Evolutionary conservation across 306 rosid genomes (phyloP).

Genomic region (barrel medic (Medicago truncatula)): DNA sequence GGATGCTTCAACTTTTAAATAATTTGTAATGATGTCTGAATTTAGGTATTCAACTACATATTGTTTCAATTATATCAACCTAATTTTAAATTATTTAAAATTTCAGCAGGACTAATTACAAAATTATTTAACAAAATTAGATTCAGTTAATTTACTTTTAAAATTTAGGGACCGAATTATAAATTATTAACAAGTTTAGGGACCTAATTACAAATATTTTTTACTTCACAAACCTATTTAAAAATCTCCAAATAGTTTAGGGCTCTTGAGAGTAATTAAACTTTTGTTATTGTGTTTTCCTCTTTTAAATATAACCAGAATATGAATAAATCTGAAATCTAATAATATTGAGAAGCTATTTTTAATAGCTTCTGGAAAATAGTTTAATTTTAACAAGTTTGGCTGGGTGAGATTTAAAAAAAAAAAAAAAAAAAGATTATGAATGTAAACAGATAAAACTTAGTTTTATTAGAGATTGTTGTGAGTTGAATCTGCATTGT

Average conservation of each 20-base stretch:
- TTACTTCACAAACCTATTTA: background rate
- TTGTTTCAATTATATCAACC: background rate
- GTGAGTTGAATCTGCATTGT: constrained; percentile 27
- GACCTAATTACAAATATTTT: background rate
- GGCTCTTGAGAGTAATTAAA: background rate
- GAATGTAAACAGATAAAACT: background rate
- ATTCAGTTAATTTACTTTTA: background rate
- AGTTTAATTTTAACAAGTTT: background rate
- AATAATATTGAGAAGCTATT: background rate
- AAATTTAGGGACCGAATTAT: background rate
- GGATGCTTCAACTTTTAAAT: no score
- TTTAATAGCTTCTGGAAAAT: constrained; percentile 3
- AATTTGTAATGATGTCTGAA: background rate
- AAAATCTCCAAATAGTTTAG: background rate
- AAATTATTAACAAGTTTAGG: background rate
- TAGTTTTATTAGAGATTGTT: background rate
- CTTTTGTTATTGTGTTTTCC: background rate
- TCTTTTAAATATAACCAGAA: background rate
- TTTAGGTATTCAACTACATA: background rate
- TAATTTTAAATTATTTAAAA: background rate
- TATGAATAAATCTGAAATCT: background rate
- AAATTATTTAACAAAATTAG: no score
- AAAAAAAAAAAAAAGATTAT: background rate
- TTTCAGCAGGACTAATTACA: no score
- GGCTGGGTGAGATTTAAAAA: background rate